Percentiles rank a stretch among this genome's conserved stretches.
Evolutionary conservation across 306 rosid species (phyloP).

Genomic region (Acacia melanoxylon): DNA sequence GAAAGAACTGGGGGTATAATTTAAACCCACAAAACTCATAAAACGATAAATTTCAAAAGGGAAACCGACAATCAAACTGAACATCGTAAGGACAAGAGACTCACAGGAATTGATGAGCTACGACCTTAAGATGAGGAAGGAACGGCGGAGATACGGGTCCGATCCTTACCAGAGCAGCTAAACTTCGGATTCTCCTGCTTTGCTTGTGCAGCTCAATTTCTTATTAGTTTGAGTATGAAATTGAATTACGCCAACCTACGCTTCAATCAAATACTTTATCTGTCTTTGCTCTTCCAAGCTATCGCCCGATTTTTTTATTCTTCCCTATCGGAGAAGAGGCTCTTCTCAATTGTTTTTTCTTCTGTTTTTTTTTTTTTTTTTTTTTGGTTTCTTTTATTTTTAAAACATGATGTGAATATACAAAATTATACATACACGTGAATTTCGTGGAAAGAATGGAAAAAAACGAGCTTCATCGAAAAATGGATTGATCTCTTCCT

Average conservation of each 20-base stretch:
- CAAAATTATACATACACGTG: too few relatives aligned
- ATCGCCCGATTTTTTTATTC: neutral
- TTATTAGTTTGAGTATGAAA: neutral
- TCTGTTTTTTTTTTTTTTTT: too few relatives aligned
- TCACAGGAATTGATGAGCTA: neutral
- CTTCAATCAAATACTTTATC: neutral
- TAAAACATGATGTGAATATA: too few relatives aligned
- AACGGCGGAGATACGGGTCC: neutral
- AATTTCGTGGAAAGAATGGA: too few relatives aligned
- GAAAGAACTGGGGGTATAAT: neutral
- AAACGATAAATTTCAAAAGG: neutral
- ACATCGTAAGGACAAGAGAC: neutral
- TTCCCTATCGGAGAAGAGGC: neutral
- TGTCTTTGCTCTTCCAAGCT: neutral
- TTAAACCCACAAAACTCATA: neutral
- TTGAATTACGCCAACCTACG: neutral
- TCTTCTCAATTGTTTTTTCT: neutral
- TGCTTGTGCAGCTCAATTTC: neutral
- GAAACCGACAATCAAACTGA: neutral
- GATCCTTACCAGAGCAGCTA: neutral
- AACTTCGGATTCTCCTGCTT: conserved; percentile 1
- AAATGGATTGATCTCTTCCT: too few relatives aligned
- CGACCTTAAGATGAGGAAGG: neutral
- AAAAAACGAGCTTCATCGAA: too few relatives aligned
- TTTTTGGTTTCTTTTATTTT: too few relatives aligned